Percentiles rank a stretch among this genome's conserved stretches.
Conservation (phyloP, 495 filamentous ascomycete genomes). For the Aspergillus cristatus region DNA sequence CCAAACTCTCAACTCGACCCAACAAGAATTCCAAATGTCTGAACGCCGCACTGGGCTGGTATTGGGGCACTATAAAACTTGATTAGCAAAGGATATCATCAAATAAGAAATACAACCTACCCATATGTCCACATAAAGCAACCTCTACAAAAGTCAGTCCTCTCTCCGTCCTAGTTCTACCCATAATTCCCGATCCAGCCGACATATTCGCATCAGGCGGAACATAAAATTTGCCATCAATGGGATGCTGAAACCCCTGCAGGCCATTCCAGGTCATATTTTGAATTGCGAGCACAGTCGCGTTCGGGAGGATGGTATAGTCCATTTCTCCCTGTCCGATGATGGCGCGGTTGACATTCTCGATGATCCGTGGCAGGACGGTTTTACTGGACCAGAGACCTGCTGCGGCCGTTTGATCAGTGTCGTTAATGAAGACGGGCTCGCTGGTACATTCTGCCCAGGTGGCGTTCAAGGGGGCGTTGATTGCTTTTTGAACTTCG, state of each 20-base stretch:
- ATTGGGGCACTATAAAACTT: too few species aligned
- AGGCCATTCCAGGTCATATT: slow-evolving; percentile 62
- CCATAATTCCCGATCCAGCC: too few species aligned
- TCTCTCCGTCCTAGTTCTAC: too few species aligned
- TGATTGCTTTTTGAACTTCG: slow-evolving; percentile 50
- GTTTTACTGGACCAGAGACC: too few species aligned
- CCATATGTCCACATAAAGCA: slow-evolving; percentile 54
- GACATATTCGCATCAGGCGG: too few species aligned
- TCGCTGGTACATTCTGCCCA: slow-evolving; percentile 35
- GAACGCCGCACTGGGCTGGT: slow-evolving; percentile 55
- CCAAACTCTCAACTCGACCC: slow-evolving; percentile 40
- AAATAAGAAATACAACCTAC: too few species aligned
- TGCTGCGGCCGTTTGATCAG: slow-evolving; percentile 32
- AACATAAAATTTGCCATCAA: slow-evolving; percentile 31
- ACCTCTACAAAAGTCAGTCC: slow-evolving; percentile 61
- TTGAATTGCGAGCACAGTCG: slow-evolving; percentile 54
- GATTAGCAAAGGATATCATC: too few species aligned
- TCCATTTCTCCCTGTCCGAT: slow-evolving; percentile 52
- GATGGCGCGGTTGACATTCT: slow-evolving; percentile 49
- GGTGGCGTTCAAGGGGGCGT: slow-evolving; percentile 41
- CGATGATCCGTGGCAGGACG: slow-evolving; percentile 54
- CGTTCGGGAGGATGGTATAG: slow-evolving; percentile 52
- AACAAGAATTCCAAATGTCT: slow-evolving; percentile 62
- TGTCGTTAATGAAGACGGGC: slow-evolving; percentile 38
- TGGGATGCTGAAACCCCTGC: slow-evolving; percentile 48